Percentiles rank a stretch among this genome's conserved stretches.
These are phyloP conservation scores for Talaromyces piceae DNA, from an alignment of 2,329 filamentous ascomycete genomes.

Conservation along the genomic window DNA sequence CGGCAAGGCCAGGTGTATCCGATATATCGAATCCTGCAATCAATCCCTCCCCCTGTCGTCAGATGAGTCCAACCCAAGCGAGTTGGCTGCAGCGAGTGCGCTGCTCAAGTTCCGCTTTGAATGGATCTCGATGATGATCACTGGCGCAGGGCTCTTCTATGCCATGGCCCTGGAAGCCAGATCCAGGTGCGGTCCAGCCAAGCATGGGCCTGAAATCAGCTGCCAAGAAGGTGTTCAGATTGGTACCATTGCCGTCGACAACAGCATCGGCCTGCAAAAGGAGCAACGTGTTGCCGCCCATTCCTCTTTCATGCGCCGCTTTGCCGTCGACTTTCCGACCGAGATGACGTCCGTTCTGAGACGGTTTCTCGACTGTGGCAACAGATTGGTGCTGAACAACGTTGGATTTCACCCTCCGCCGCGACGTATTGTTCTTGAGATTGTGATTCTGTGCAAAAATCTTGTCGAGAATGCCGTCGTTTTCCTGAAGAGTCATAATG, in stretches of 20 bases:
- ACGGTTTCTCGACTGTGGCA: not conserved
- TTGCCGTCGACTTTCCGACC: not conserved
- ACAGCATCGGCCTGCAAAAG: not conserved
- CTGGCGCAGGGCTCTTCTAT: not conserved
- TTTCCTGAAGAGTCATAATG: not conserved
- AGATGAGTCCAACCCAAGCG: not conserved
- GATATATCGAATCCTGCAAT: not conserved
- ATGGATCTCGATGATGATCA: not conserved
- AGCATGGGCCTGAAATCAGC: not conserved
- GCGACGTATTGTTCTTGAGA: not conserved
- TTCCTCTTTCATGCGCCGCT: not conserved
- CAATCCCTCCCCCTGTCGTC: not conserved
- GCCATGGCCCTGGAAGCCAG: not conserved
- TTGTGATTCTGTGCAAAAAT: not conserved
- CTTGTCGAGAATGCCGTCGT: not conserved
- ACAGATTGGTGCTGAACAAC: not conserved
- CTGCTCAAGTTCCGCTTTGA: not conserved
- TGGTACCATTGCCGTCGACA: not conserved
- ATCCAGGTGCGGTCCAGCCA: not conserved
- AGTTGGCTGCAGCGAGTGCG: not conserved
- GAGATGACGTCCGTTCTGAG: not conserved
- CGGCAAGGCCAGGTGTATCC: not conserved
- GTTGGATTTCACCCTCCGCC: not conserved
- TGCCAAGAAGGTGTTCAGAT: not conserved
- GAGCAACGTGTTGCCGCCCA: not conserved